phyloP scores from a whole-genome alignment of 257 asterid genomes.

The Knoxia roxburghii region DNA sequence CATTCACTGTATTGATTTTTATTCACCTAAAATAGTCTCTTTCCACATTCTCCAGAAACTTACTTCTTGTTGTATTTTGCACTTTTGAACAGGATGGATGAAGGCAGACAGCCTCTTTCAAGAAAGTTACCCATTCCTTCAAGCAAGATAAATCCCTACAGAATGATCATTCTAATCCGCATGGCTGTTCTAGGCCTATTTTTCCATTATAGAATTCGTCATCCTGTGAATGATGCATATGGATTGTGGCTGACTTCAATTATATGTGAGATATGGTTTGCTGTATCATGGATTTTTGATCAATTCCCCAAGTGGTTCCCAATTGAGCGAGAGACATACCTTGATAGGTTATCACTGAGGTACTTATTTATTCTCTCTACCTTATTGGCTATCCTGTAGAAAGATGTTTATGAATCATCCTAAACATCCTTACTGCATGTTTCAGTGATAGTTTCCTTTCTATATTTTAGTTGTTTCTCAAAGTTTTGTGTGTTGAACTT shows the following conservation, averaged over 20 bases:
- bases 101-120: slow-evolving; percentile 97
- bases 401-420: not conserved
- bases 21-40: not conserved
- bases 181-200: slow-evolving; percentile 72
- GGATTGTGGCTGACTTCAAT: slow-evolving; percentile 92
- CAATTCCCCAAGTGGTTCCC: slow-evolving; percentile 96
- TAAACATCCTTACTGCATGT: not conserved
- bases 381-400: not conserved
- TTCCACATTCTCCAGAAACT: not conserved
- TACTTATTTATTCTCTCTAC: slow-evolving; percentile 16
- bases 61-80: slow-evolving; percentile 2
- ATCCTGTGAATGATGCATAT: slow-evolving; percentile 88
- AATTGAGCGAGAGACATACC: slow-evolving; percentile 80
- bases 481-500: slow-evolving; percentile 9
- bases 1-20: not conserved
- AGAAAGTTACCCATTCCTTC: slow-evolving; percentile 81
- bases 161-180: slow-evolving; percentile 73
- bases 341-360: slow-evolving; percentile 86
- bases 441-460: not conserved
- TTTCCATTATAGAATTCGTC: slow-evolving; percentile 82
- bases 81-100: slow-evolving; percentile 70
- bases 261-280: slow-evolving; percentile 95
- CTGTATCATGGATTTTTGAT: slow-evolving; percentile 88
- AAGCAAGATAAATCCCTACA: slow-evolving; percentile 89
- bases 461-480: not conserved